These are phyloP conservation scores for Emydomyces testavorans DNA, from an alignment of 2,329 filamentous ascomycete species.

Conservation along the genomic window DNA sequence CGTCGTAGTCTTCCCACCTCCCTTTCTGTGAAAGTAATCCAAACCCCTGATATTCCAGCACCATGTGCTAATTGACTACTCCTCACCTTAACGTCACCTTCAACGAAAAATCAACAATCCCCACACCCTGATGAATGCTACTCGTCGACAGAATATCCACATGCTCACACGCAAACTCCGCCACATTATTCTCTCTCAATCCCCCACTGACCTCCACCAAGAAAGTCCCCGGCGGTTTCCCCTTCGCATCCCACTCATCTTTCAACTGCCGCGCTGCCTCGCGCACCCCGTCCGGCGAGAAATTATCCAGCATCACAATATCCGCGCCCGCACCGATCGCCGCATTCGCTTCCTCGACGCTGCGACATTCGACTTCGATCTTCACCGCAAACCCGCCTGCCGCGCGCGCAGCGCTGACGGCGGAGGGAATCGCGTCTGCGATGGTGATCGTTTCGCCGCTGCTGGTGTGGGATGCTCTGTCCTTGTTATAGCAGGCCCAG, in stretches of 20 bases:
- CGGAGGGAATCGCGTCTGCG: slow-evolving; percentile 62
- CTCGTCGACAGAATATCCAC: slow-evolving; percentile 94
- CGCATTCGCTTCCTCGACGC: slow-evolving; percentile 76
- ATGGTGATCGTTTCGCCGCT: slow-evolving; percentile 22
- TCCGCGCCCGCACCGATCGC: slow-evolving; percentile 85
- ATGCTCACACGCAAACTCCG: slow-evolving; percentile 59
- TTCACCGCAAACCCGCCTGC: slow-evolving; percentile 85
- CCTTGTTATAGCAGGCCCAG: slow-evolving; percentile 60
- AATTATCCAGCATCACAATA: slow-evolving; percentile 96
- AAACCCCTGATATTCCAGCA: no score
- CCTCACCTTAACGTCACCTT: slow-evolving; percentile 52
- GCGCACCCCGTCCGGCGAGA: slow-evolving; percentile 66
- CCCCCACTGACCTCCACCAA: slow-evolving; percentile 89
- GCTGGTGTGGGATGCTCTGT: slow-evolving; percentile 6
- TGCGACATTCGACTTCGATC: slow-evolving; percentile 91
- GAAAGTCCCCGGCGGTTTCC: slow-evolving; percentile 52
- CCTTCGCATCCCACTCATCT: slow-evolving; percentile 62
- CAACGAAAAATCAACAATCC: slow-evolving; percentile 88
- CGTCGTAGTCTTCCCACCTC: no score
- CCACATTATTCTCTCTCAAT: slow-evolving; percentile 72
- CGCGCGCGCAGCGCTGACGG: slow-evolving; percentile 70
- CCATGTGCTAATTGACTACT: no score
- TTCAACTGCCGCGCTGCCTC: slow-evolving; percentile 64
- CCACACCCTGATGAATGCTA: slow-evolving; percentile 89
- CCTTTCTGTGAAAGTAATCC: no score